Evolutionary conservation across 805 yeast species (phyloP).

Genomic region (Ogataea haglerorum): DNA sequence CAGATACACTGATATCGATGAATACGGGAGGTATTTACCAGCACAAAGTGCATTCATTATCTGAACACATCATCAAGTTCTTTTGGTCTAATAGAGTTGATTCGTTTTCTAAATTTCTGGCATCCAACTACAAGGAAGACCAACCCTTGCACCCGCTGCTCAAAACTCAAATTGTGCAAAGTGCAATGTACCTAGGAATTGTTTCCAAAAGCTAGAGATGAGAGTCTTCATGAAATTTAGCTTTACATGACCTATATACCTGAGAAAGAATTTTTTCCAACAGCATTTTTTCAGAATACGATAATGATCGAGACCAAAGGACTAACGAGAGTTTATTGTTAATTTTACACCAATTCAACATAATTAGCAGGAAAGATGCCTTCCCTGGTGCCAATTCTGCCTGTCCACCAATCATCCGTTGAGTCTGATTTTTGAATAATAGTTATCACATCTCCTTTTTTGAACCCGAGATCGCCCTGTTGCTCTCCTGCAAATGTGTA

Average conservation of each 20-base stretch:
- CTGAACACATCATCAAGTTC: slow-evolving; percentile 31
- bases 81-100: slow-evolving; percentile 27
- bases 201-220: slow-evolving; percentile 8
- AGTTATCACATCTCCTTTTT: slow-evolving; percentile 90
- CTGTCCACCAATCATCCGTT: slow-evolving; percentile 99
- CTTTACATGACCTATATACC: no score
- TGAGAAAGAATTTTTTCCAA: no score
- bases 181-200: slow-evolving; percentile 20
- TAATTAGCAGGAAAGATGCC: slow-evolving; percentile 98
- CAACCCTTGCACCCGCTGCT: slow-evolving; percentile 14
- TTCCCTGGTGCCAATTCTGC: slow-evolving; percentile 73
- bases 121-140: slow-evolving; percentile 7
- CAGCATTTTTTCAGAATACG: no score
- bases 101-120: slow-evolving; percentile 23
- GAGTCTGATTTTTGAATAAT: slow-evolving; percentile 83
- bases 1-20: slow-evolving; percentile 6
- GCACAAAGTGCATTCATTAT: slow-evolving; percentile 26
- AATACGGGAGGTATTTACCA: slow-evolving; percentile 12
- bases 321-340: slow-evolving; percentile 5
- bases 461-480: slow-evolving; percentile 87
- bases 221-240: no score
- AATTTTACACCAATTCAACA: slow-evolving; percentile 64
- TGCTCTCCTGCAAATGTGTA: slow-evolving; percentile 90
- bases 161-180: slow-evolving; percentile 19
- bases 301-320: slow-evolving; percentile 1